Conservation (phyloP, 768 basidiomycete species). For the Cyclocybe cylindracea region DNA sequence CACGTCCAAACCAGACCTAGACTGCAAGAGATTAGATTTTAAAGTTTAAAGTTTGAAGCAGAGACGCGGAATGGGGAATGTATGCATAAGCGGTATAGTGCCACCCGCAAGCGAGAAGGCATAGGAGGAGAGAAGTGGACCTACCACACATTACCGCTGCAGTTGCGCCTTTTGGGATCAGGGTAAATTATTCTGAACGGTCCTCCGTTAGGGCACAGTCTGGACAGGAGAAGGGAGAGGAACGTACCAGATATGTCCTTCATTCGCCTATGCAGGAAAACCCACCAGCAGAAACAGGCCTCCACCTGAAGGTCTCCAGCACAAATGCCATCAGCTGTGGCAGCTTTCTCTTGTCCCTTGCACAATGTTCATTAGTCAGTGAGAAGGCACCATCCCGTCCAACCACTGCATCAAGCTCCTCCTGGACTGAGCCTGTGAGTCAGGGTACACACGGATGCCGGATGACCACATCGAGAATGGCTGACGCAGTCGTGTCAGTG, state of each 20-base stretch:
- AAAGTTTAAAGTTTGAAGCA: background rate
- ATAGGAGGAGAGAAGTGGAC: slow-evolving; percentile 1
- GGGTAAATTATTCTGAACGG: slow-evolving; percentile 39
- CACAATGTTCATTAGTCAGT: slow-evolving; percentile 25
- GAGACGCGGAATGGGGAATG: background rate
- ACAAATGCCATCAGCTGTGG: slow-evolving; percentile 51
- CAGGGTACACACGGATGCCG: slow-evolving; percentile 60
- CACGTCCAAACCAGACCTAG: slow-evolving; percentile 57
- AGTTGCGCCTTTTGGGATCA: slow-evolving; percentile 57
- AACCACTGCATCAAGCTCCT: slow-evolving; percentile 54
- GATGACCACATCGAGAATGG: slow-evolving; percentile 55
- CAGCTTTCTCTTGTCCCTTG: slow-evolving; percentile 39
- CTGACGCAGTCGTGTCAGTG: slow-evolving; percentile 64
- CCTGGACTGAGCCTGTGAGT: slow-evolving; percentile 52
- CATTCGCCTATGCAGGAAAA: slow-evolving; percentile 65
- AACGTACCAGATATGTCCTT: slow-evolving; percentile 59
- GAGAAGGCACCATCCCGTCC: slow-evolving; percentile 36
- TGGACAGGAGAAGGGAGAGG: background rate
- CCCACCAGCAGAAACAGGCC: slow-evolving; percentile 53
- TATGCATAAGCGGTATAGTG: no score
- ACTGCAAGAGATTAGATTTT: background rate
- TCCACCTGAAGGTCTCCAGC: slow-evolving; percentile 51
- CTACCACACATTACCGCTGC: slow-evolving; percentile 62
- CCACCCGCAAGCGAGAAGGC: no score
- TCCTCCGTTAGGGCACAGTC: no score